Percentiles rank a stretch among this genome's conserved stretches.
phyloP scores from a whole-genome alignment of 169 alveolate genomes.

The Plasmodium fragile region DNA sequence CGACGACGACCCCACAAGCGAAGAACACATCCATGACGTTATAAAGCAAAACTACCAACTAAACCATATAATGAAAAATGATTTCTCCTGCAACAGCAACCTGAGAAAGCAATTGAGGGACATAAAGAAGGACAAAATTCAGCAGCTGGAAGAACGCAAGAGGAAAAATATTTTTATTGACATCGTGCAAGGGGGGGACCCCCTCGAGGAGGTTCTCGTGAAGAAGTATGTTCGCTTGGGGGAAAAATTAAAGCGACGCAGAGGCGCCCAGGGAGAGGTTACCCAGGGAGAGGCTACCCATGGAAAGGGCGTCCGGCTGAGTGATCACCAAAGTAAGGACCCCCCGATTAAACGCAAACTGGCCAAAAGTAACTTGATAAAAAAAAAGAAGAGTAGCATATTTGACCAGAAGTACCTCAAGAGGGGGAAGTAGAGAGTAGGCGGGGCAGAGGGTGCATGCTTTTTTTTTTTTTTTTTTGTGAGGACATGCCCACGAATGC shows the following conservation, averaged over 20 bases:
- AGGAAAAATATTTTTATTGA: conserved; percentile 52
- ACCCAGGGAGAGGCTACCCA: not conserved
- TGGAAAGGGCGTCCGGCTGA: not conserved
- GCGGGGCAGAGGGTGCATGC: not conserved
- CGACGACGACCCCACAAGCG: not conserved
- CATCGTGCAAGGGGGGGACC: conserved; percentile 19
- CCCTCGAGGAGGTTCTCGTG: conserved; percentile 29
- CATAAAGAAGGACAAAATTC: conserved; percentile 27
- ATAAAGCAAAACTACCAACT: conserved; percentile 38
- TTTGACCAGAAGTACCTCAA: conserved; percentile 54
- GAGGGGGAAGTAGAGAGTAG: conserved; percentile 4
- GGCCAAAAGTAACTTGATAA: conserved; percentile 21
- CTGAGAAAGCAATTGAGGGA: conserved; percentile 53
- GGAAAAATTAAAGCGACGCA: conserved; percentile 17
- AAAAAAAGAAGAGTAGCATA: conserved; percentile 53
- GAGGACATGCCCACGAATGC: not conserved
- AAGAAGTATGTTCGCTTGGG: conserved; percentile 2
- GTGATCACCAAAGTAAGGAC: not conserved
- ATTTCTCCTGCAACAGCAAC: conserved; percentile 28
- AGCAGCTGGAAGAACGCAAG: conserved; percentile 16
- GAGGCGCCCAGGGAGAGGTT: not conserved
- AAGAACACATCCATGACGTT: not conserved
- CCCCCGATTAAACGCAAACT: not conserved
- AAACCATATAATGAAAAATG: conserved; percentile 24
- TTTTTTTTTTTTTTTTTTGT: not conserved